Evolutionary conservation across 306 rosid genomes (phyloP), one percentile per base, ranked within the genome.

Genomic region (Prunus kanzakura): DNA sequence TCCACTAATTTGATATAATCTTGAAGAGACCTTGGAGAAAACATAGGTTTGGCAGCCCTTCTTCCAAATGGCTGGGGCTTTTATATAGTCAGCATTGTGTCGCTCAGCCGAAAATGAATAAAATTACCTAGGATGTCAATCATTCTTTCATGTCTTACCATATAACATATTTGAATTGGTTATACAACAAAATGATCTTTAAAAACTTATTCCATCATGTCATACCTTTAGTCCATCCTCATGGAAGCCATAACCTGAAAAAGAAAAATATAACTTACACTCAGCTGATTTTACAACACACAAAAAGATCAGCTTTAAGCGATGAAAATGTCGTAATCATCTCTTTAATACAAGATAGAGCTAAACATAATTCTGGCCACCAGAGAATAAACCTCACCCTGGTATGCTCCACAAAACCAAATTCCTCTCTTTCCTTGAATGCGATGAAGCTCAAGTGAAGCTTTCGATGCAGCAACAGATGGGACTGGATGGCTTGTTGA

Each of bases 371-470:
- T 41, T 61, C 12, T 14, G 6, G 58, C 9, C 43, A 38, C 43
- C 43, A 7, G 43, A 38, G 43, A 38, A 2, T 38, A 82, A 57
- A 65, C 15, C 82, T 72, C 75, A 92, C 97, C 97, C 65, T 84
- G 95, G 79, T 92, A 95, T 50, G 96, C 96, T 38, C 97, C 98
- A 77, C 89, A 89, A 81, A 90, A 95, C 98, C 98, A 95, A 57
- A 95, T 86, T 78, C 89, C 81, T 87, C 98, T 86, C 65, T 86
- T 90, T 49, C 98, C 98, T 90, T 95, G 97, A 85, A 95, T 90
- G 46, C 18, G 76, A 27, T 79, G 73, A 54, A 92, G 84, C 78
- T 95, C 93, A 61, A 69, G 69, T 3, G 90, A 86, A 69, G 98
- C 97, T 84, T 89, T 95, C 64, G 86, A 82, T 16, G 98, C 96